phyloP scores from a whole-genome alignment of 805 yeast genomes.

The Ogataea degrootiae region DNA sequence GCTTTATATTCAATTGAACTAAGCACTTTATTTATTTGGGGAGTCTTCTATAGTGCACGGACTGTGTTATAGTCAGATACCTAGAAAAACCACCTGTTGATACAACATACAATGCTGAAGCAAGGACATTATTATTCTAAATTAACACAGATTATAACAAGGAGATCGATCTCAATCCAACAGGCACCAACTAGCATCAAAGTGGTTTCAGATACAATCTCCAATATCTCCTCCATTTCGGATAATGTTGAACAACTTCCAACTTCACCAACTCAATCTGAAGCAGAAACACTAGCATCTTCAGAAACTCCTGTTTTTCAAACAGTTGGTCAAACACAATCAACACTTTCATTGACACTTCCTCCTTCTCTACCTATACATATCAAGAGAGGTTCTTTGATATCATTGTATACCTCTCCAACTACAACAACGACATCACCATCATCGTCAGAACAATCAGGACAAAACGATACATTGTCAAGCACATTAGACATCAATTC shows the following conservation, averaged over 20 bases:
- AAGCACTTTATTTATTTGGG: no score
- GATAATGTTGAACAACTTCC: conserved; percentile 10
- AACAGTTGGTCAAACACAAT: conserved; percentile 44
- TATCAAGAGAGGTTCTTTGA: conserved; percentile 43
- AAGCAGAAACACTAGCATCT: background rate
- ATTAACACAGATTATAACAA: background rate
- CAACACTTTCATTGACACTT: conserved; percentile 44
- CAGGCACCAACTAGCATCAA: conserved; percentile 10
- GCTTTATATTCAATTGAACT: no score
- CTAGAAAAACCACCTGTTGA: no score
- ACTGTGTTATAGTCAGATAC: no score
- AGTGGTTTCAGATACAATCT: background rate
- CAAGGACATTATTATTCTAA: background rate
- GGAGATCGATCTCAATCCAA: conserved; percentile 12
- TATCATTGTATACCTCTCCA: conserved; percentile 37
- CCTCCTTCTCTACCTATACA: conserved; percentile 57
- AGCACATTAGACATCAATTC: conserved; percentile 30
- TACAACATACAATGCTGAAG: background rate
- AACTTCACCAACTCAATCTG: background rate
- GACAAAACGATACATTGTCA: conserved; percentile 20
- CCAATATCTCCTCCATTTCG: conserved; percentile 4
- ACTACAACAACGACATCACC: background rate
- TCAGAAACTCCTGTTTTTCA: conserved; percentile 30
- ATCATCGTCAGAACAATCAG: background rate
- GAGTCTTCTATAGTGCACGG: no score